These are phyloP conservation scores for Sphenostylis stenocarpa DNA, from an alignment of 306 rosid species.

Conservation along the genomic window DNA sequence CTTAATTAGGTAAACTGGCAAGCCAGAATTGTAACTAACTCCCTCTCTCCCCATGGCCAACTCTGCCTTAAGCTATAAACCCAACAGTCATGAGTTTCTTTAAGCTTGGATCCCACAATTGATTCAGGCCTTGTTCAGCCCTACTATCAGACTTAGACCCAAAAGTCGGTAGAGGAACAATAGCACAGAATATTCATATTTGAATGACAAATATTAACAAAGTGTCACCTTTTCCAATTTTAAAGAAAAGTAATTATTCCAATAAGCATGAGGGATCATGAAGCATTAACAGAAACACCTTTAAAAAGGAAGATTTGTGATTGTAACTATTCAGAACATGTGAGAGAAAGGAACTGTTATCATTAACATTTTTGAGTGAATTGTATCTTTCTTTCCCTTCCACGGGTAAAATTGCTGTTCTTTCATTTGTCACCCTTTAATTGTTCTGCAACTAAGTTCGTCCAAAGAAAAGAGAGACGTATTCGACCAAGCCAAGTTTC, in stretches of 20 bases:
- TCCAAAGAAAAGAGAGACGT: conserved; percentile 1
- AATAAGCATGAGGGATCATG: not conserved
- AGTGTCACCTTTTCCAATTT: not conserved
- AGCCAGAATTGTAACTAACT: not conserved
- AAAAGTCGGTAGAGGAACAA: not conserved
- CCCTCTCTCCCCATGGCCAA: not conserved
- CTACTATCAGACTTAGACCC: not conserved
- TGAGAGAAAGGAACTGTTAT: not conserved
- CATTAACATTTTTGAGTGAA: not conserved
- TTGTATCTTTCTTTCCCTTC: not conserved
- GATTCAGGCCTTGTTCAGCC: not conserved
- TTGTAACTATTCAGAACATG: not conserved
- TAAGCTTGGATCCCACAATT: not conserved
- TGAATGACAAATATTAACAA: not conserved
- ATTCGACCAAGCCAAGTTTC: not conserved
- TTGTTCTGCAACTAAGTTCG: not conserved
- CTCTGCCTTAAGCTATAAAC: not conserved
- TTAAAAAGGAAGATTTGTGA: not conserved
- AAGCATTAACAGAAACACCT: not conserved
- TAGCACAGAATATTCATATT: not conserved
- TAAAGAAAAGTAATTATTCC: not conserved
- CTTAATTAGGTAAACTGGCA: not conserved
- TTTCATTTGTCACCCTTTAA: not conserved
- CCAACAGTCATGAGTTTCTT: not conserved
- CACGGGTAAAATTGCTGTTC: not conserved